phyloP scores from a whole-genome alignment of 1,284 basidiomycete species.

The Sporisorium exsertum region DNA sequence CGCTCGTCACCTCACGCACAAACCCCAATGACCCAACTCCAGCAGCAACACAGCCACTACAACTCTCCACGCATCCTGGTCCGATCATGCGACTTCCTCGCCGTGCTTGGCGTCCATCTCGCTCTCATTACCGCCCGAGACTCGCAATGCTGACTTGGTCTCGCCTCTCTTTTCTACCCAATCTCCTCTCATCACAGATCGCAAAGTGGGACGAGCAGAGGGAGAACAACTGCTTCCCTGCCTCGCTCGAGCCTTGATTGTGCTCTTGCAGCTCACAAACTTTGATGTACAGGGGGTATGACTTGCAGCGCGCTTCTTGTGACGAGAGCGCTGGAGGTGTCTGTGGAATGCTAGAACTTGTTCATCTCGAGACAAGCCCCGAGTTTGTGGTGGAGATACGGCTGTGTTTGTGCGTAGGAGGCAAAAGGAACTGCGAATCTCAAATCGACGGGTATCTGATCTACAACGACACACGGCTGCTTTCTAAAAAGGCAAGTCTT shows the following conservation, averaged over 20 bases:
- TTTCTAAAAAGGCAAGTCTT: too few species aligned
- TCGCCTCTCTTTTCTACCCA: neutral
- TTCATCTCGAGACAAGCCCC: neutral
- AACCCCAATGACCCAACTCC: too few species aligned
- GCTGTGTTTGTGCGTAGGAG: neutral
- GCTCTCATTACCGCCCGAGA: neutral
- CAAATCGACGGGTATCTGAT: neutral
- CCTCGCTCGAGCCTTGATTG: conserved; percentile 62
- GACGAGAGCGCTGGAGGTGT: neutral
- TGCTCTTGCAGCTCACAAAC: neutral
- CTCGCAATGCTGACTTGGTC: neutral
- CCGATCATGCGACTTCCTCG: too few species aligned
- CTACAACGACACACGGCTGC: too few species aligned
- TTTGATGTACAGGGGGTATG: conserved; percentile 5
- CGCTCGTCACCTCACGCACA: too few species aligned
- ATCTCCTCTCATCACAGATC: conserved; percentile 37
- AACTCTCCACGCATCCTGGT: too few species aligned
- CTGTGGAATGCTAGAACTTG: conserved; percentile 16
- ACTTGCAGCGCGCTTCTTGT: neutral
- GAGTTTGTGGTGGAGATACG: neutral
- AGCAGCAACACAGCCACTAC: too few species aligned
- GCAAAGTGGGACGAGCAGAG: conserved; percentile 69
- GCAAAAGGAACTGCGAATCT: neutral
- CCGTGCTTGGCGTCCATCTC: neutral
- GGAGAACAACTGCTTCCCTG: conserved; percentile 66